A percentile compares a stretch with the other conserved stretches of the same genome.
phyloP scores from a whole-genome alignment of 805 yeast genomes.

The Saccharomyces jurei region DNA sequence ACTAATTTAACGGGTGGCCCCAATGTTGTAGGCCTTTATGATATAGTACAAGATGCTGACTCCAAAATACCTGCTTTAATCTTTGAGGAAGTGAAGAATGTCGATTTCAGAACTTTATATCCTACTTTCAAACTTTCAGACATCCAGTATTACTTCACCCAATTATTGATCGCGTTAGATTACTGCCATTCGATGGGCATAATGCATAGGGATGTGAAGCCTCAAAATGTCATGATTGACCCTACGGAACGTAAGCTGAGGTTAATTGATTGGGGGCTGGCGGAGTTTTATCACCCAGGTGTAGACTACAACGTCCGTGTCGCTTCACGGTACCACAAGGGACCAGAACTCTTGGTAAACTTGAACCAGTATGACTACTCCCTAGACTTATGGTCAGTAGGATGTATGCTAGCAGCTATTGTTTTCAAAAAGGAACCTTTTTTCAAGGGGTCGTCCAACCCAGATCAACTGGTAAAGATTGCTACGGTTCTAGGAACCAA shows the following conservation, averaged over 20 bases:
- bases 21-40: conserved; percentile 64
- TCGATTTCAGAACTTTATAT: conserved; percentile 79
- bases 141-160: conserved; percentile 75
- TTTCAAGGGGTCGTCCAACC: conserved; percentile 84
- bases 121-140: conserved; percentile 71
- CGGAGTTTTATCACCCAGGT: conserved; percentile 86
- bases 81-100: conserved; percentile 76
- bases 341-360: conserved; percentile 84
- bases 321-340: conserved; percentile 87
- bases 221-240: conserved; percentile 93
- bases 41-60: conserved; percentile 80
- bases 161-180: conserved; percentile 74
- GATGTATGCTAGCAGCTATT: conserved; percentile 87
- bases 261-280: conserved; percentile 91
- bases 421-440: conserved; percentile 87
- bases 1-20: conserved; percentile 82
- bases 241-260: conserved; percentile 62
- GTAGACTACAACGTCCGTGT: conserved; percentile 89
- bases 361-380: conserved; percentile 86
- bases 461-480: conserved; percentile 85
- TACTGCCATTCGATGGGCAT: conserved; percentile 91
- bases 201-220: conserved; percentile 93
- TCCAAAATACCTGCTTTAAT: conserved; percentile 83
- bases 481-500: conserved; percentile 84
- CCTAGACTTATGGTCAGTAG: conserved; percentile 88